A percentile compares a stretch with the other conserved stretches of the same genome.
phyloP scores from a whole-genome alignment of 495 filamentous ascomycete species.

The Apodospora peruviana region DNA sequence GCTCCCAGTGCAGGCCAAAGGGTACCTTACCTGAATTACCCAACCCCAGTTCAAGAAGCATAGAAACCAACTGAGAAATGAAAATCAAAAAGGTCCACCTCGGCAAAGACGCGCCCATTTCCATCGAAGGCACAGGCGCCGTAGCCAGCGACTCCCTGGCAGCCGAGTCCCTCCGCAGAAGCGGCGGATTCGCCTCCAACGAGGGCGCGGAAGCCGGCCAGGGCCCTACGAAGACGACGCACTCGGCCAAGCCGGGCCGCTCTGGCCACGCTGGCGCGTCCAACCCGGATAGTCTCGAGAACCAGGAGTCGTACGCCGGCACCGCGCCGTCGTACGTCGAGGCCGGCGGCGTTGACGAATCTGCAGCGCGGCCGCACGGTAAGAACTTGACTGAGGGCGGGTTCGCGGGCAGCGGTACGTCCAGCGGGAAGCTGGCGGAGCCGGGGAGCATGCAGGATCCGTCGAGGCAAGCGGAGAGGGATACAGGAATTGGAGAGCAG shows the following conservation, averaged over 20 bases:
- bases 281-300: not conserved
- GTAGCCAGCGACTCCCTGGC: constrained; percentile 31
- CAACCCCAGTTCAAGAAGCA: not conserved
- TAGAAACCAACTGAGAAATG: not conserved
- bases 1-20: constrained; percentile 13
- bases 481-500: constrained; percentile 9
- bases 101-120: constrained; percentile 21
- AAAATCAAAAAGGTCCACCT: constrained; percentile 3
- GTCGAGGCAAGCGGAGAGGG: constrained; percentile 17
- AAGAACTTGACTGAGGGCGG: constrained; percentile 35
- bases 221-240: not conserved
- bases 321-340: constrained; percentile 29
- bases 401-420: constrained; percentile 27
- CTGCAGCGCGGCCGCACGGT: constrained; percentile 28
- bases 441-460: constrained; percentile 36
- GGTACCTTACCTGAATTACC: constrained; percentile 1
- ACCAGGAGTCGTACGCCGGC: constrained; percentile 14
- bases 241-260: constrained; percentile 6
- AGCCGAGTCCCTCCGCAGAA: constrained; percentile 24
- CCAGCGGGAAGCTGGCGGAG: constrained; percentile 25
- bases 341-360: constrained; percentile 5
- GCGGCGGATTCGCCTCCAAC: constrained; percentile 22
- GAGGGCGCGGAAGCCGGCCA: constrained; percentile 8
- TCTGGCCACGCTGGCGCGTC: not conserved
- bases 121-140: constrained; percentile 25